phyloP scores from a whole-genome alignment of 345 rosid species.

The Populus alba region DNA sequence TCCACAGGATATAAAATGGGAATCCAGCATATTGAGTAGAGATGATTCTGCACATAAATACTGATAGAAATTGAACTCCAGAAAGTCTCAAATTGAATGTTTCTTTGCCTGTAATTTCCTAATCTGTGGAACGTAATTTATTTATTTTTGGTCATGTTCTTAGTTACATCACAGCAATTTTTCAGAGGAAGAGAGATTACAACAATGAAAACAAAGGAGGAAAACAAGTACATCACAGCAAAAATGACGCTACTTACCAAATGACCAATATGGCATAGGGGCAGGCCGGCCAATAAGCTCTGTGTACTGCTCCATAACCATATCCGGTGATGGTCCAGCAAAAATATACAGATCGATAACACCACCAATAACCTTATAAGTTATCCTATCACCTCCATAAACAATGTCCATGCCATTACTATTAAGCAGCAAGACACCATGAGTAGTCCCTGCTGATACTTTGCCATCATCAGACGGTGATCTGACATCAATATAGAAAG shows the following conservation, averaged over 20 bases:
- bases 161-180: background rate
- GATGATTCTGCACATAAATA: no score
- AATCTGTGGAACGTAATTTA: no score
- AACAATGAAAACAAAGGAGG: background rate
- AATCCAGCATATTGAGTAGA: no score
- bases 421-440: conserved; percentile 62
- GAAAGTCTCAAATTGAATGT: no score
- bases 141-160: no score
- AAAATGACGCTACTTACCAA: conserved; percentile 35
- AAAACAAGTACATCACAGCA: background rate
- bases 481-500: conserved; percentile 66
- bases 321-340: conserved; percentile 52
- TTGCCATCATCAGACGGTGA: conserved; percentile 30
- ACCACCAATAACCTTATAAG: conserved; percentile 64
- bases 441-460: conserved; percentile 43
- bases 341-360: conserved; percentile 59
- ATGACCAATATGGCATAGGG: conserved; percentile 84
- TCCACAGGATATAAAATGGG: no score
- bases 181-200: background rate
- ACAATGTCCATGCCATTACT: conserved; percentile 73
- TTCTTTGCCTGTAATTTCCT: no score
- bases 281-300: conserved; percentile 67
- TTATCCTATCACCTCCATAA: conserved; percentile 55
- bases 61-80: no score
- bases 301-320: conserved; percentile 65